Evolutionary conservation across 116 monocot genomes (phyloP).

Genomic region (Papilionanthe hybrid): DNA sequence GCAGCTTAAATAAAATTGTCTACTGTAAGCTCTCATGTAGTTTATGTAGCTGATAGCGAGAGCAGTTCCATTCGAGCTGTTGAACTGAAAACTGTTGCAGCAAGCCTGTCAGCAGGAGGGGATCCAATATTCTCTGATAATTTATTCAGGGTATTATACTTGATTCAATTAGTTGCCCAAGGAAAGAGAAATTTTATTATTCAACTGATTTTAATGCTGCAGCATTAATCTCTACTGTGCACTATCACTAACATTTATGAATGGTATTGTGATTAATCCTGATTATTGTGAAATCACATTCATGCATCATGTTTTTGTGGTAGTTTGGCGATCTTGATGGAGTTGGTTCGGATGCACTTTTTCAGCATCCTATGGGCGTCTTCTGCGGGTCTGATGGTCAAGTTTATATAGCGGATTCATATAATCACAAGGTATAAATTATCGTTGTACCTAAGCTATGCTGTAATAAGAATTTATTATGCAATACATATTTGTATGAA

Average conservation of each 20-base stretch:
- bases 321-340: conserved; percentile 98
- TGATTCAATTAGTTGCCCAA: background rate
- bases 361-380: conserved; percentile 92
- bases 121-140: conserved; percentile 85
- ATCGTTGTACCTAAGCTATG: background rate
- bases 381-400: conserved; percentile 53
- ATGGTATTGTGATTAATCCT: background rate
- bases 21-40: conserved; percentile 51
- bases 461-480: background rate
- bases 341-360: conserved; percentile 71
- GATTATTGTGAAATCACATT: background rate
- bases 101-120: conserved; percentile 87
- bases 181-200: background rate
- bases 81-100: conserved; percentile 82
- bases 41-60: conserved; percentile 96
- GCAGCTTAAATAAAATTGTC: background rate
- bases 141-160: conserved; percentile 71
- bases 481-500: background rate
- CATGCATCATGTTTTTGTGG: conserved; percentile 5
- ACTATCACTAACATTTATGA: background rate
- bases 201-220: background rate
- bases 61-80: conserved; percentile 93
- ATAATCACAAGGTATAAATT: conserved; percentile 88
- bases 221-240: background rate
- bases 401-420: conserved; percentile 88